Evolutionary conservation across 1,284 basidiomycete genomes (phyloP).

Genomic region (Malassezia dermatis): DNA sequence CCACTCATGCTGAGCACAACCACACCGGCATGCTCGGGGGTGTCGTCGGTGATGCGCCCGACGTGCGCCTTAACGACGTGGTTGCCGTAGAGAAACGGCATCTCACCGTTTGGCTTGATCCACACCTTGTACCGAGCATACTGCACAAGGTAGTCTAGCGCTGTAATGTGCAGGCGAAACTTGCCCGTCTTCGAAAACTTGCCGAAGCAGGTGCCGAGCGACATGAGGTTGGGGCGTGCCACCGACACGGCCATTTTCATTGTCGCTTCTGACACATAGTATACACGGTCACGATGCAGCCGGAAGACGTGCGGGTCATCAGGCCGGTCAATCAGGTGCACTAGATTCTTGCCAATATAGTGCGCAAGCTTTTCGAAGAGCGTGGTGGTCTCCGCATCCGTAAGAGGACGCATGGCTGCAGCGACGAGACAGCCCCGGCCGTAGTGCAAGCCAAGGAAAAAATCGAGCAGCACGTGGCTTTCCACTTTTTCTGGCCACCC

Average conservation of each 20-base stretch:
- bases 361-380: constrained; percentile 84
- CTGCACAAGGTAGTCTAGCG: constrained; percentile 83
- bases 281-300: constrained; percentile 47
- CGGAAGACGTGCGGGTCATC: constrained; percentile 48
- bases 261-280: constrained; percentile 49
- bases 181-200: constrained; percentile 96
- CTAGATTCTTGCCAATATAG: constrained; percentile 81
- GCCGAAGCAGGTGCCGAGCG: constrained; percentile 89
- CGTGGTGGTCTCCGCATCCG: constrained; percentile 50
- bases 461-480: neutral
- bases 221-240: constrained; percentile 81
- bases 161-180: constrained; percentile 91
- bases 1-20: constrained; percentile 94
- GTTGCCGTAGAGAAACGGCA: constrained; percentile 98
- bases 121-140: constrained; percentile 98
- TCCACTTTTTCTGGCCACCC: neutral
- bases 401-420: constrained; percentile 44
- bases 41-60: constrained; percentile 97
- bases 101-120: constrained; percentile 99
- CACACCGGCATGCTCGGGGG: constrained; percentile 96
- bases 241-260: constrained; percentile 88
- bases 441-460: neutral
- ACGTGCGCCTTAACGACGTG: constrained; percentile 97
- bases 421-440: neutral
- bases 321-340: constrained; percentile 52